These are phyloP conservation scores for Chytriomyces sp. DNA, from an alignment of 192 early-diverging fungal genomes.

Conservation along the genomic window DNA sequence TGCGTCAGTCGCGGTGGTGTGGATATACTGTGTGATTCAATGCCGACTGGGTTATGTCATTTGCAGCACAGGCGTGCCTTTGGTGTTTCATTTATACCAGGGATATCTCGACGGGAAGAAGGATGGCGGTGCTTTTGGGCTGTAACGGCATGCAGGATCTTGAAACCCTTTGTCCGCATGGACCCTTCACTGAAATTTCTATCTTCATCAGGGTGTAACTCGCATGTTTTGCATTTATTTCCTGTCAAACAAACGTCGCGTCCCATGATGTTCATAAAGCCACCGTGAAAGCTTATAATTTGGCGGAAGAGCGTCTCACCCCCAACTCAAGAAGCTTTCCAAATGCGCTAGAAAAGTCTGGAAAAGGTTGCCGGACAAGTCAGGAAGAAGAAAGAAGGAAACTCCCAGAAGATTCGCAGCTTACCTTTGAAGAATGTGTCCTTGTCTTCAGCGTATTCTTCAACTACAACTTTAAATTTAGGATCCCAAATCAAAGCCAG, in stretches of 20 bases:
- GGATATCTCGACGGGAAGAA: not conserved
- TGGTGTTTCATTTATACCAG: not conserved
- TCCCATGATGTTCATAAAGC: too few relatives aligned
- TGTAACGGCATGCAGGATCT: not conserved
- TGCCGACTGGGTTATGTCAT: not conserved
- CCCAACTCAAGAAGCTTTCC: conserved; percentile 89
- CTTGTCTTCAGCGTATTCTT: conserved; percentile 70
- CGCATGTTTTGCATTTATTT: too few relatives aligned
- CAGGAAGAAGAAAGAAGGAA: not conserved
- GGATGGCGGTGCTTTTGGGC: not conserved
- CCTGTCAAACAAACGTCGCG: too few relatives aligned
- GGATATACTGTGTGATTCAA: conserved; percentile 1
- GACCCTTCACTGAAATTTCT: too few relatives aligned
- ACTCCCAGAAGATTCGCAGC: not conserved
- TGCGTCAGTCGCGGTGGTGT: not conserved
- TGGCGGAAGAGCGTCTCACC: conserved; percentile 45
- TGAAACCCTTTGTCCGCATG: too few relatives aligned
- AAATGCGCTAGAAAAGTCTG: conserved; percentile 85
- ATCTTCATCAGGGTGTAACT: too few relatives aligned
- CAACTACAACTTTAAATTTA: conserved; percentile 58
- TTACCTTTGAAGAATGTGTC: conserved; percentile 62
- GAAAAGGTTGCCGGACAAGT: not conserved
- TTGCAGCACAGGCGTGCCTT: not conserved
- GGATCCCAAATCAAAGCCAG: conserved; percentile 66
- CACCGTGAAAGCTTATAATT: not conserved